Conservation (phyloP, 306 rosid species). For the Geum urbanum region DNA sequence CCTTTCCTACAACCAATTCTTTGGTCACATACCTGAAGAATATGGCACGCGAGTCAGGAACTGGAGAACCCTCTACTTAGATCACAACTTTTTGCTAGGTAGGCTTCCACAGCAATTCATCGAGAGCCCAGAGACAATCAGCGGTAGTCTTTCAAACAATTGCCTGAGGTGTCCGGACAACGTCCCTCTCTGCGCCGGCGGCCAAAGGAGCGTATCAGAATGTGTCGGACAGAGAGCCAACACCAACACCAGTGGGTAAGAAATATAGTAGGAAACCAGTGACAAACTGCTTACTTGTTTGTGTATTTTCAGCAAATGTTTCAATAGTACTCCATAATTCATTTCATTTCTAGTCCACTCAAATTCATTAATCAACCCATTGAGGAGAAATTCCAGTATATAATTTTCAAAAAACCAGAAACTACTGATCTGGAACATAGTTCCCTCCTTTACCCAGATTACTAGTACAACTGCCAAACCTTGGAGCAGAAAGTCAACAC, state of each 20-base stretch:
- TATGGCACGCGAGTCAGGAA: constrained; percentile 30
- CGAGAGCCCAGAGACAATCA: constrained; percentile 1
- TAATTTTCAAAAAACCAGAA: neutral
- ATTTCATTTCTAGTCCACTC: neutral
- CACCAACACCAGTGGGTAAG: neutral
- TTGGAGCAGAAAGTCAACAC: neutral
- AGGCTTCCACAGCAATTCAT: constrained; percentile 31
- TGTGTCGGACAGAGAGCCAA: constrained; percentile 25
- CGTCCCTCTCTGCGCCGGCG: constrained; percentile 27
- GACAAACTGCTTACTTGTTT: neutral
- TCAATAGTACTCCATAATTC: neutral
- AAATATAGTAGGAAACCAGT: neutral
- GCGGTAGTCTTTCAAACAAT: constrained; percentile 40
- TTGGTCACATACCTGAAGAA: constrained; percentile 34
- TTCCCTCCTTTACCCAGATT: neutral
- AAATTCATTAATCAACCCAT: neutral
- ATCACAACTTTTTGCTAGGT: constrained; percentile 41
- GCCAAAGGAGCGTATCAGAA: constrained; percentile 35
- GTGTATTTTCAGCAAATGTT: neutral
- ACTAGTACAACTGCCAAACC: constrained; percentile 1
- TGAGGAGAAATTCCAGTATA: neutral
- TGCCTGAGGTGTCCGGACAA: constrained; percentile 41
- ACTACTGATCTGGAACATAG: neutral
- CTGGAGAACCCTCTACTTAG: constrained; percentile 36
- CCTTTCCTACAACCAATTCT: constrained; percentile 36